phyloP scores from a whole-genome alignment of 352 stramenopile species.

The Phytophthora ohioensis region DNA sequence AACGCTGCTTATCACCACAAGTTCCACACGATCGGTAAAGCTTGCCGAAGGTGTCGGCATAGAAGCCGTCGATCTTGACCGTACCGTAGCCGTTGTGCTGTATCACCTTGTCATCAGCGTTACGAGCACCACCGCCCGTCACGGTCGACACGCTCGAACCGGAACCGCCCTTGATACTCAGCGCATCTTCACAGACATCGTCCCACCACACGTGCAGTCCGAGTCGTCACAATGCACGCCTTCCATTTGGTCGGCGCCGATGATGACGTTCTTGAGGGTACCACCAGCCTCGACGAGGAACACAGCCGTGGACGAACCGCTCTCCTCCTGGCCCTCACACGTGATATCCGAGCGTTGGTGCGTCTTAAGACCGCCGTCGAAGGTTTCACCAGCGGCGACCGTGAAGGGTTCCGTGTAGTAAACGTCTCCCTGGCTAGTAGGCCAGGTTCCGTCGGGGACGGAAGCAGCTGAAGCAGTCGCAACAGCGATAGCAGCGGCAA shows the following conservation, averaged over 20 bases:
- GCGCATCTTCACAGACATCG: slow-evolving; percentile 57
- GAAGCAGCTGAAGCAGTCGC: slow-evolving; percentile 22
- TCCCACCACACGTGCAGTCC: slow-evolving; percentile 64
- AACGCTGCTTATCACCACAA: slow-evolving; percentile 48
- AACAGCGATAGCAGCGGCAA: slow-evolving; percentile 1
- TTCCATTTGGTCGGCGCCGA: slow-evolving; percentile 57
- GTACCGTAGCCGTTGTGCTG: slow-evolving; percentile 58
- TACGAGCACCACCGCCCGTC: slow-evolving; percentile 46
- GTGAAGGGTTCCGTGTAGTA: slow-evolving; percentile 41
- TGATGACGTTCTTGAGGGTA: slow-evolving; percentile 63
- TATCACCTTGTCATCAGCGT: slow-evolving; percentile 61
- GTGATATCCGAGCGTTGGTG: slow-evolving; percentile 61
- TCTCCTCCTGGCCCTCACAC: slow-evolving; percentile 47
- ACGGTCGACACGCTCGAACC: slow-evolving; percentile 42
- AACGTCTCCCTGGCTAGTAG: slow-evolving; percentile 27
- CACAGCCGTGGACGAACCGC: slow-evolving; percentile 32
- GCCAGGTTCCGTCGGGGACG: slow-evolving; percentile 36
- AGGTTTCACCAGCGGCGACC: slow-evolving; percentile 48
- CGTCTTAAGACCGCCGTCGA: slow-evolving; percentile 65
- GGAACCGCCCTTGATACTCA: slow-evolving; percentile 52
- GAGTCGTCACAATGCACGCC: slow-evolving; percentile 52
- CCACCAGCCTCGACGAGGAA: slow-evolving; percentile 56
- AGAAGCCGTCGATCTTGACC: slow-evolving; percentile 58
- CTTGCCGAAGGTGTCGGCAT: slow-evolving; percentile 55
- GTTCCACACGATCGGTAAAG: slow-evolving; percentile 56